These are phyloP conservation scores for Hortiboletus campestris DNA, from an alignment of 768 basidiomycete genomes.

Conservation along the genomic window DNA sequence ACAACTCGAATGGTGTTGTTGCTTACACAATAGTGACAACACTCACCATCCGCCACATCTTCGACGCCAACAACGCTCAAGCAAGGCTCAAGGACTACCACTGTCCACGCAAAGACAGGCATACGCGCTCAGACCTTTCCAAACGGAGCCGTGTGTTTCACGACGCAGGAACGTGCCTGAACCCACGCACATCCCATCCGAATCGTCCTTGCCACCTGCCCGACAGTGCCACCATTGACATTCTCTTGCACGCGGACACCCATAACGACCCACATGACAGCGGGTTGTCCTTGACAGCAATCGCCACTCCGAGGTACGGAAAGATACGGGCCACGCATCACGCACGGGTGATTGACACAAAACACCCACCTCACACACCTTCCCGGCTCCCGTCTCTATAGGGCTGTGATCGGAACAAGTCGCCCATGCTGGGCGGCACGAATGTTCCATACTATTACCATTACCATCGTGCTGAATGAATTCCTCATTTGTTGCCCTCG, in stretches of 20 bases:
- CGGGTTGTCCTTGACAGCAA: slow-evolving; percentile 4
- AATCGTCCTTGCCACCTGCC: neutral
- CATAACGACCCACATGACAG: slow-evolving; percentile 16
- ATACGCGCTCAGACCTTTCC: too few species aligned
- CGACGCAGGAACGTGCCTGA: slow-evolving; percentile 5
- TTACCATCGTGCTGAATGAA: neutral
- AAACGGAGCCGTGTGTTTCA: too few species aligned
- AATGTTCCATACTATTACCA: neutral
- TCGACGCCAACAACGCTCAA: too few species aligned
- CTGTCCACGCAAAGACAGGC: too few species aligned
- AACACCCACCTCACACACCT: neutral
- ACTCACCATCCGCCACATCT: too few species aligned
- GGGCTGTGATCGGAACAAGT: slow-evolving; percentile 7
- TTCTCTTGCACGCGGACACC: slow-evolving; percentile 3
- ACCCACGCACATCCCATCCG: neutral
- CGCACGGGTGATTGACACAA: neutral
- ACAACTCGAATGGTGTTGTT: too few species aligned
- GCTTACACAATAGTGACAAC: too few species aligned
- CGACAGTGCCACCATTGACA: neutral
- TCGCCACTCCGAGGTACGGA: slow-evolving; percentile 1
- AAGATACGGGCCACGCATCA: slow-evolving; percentile 8
- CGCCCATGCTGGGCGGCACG: slow-evolving; percentile 3
- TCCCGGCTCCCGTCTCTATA: neutral
- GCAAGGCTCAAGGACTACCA: too few species aligned
- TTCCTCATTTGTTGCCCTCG: slow-evolving; percentile 1